A percentile compares a stretch with the other conserved stretches of the same genome.
phyloP scores from a whole-genome alignment of 306 rosid genomes.

The Oemleria cerasiformis region DNA sequence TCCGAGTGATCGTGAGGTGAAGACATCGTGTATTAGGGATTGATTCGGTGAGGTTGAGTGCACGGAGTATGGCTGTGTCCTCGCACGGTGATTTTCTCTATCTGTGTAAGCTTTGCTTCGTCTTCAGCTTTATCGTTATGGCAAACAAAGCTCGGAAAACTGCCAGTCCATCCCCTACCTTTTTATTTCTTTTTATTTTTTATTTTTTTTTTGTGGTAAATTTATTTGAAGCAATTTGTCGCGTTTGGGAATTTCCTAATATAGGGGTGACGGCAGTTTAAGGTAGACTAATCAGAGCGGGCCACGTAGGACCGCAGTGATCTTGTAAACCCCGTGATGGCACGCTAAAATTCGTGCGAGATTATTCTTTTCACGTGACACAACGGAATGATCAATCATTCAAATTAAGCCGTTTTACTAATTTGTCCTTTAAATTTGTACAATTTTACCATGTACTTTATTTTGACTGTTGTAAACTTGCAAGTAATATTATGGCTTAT shows the following conservation, averaged over 20 bases:
- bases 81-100: background rate
- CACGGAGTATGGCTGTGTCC: conserved; percentile 1
- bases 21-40: conserved; percentile 28
- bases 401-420: too few relatives aligned
- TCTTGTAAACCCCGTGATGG: background rate
- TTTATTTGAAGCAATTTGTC: background rate
- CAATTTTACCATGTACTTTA: too few relatives aligned
- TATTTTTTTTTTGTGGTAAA: too few relatives aligned
- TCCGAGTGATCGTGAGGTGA: conserved; percentile 30
- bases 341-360: background rate
- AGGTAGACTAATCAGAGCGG: background rate
- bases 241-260: background rate
- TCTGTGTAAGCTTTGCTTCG: background rate
- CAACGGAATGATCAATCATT: background rate
- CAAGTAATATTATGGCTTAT: too few relatives aligned
- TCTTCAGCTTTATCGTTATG: conserved; percentile 15
- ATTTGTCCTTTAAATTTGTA: too few relatives aligned
- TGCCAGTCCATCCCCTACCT: conserved; percentile 6
- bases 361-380: background rate
- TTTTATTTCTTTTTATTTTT: background rate
- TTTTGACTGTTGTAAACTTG: too few relatives aligned
- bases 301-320: background rate
- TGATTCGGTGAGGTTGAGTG: background rate
- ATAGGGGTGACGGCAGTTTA: background rate
- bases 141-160: conserved; percentile 10